phyloP scores from a whole-genome alignment of 768 basidiomycete genomes.

The Hebeloma cylindrosporum region DNA sequence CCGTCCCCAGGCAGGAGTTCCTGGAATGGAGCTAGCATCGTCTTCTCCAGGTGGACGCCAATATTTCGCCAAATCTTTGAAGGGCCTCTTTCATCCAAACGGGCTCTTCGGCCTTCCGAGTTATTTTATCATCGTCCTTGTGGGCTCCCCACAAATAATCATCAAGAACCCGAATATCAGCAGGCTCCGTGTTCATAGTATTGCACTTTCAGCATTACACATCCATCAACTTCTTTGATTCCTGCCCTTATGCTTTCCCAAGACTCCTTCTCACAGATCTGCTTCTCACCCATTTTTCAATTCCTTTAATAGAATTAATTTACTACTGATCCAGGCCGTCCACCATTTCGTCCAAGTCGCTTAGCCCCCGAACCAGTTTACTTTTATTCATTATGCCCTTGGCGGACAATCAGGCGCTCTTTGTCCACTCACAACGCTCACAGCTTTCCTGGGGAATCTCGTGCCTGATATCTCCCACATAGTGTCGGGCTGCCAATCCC shows the following conservation, averaged over 20 bases:
- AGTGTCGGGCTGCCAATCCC: conserved; percentile 19
- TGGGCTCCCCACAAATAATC: conserved; percentile 12
- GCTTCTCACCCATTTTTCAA: conserved; percentile 10
- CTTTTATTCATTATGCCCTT: no score
- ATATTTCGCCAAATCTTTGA: background rate
- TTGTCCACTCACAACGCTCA: conserved; percentile 8
- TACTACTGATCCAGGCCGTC: conserved; percentile 18
- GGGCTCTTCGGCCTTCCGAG: no score
- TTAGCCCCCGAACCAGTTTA: conserved; percentile 22
- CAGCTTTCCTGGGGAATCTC: conserved; percentile 6
- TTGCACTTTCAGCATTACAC: conserved; percentile 12
- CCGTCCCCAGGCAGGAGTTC: no score
- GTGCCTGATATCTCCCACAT: conserved; percentile 21
- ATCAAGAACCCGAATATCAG: conserved; percentile 13
- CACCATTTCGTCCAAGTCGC: conserved; percentile 7
- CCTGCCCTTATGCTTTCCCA: conserved; percentile 20
- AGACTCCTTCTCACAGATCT: conserved; percentile 8
- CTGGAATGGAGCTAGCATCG: no score
- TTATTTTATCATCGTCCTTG: no score
- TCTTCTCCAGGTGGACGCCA: background rate
- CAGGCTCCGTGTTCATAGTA: conserved; percentile 17
- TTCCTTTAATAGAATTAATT: conserved; percentile 18
- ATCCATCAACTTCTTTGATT: conserved; percentile 26
- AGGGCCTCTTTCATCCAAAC: no score
- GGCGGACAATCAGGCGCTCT: conserved; percentile 16